Conservation (phyloP, 108 stramenopile genomes). For the Pseudonitzschia multistriata region DNA sequence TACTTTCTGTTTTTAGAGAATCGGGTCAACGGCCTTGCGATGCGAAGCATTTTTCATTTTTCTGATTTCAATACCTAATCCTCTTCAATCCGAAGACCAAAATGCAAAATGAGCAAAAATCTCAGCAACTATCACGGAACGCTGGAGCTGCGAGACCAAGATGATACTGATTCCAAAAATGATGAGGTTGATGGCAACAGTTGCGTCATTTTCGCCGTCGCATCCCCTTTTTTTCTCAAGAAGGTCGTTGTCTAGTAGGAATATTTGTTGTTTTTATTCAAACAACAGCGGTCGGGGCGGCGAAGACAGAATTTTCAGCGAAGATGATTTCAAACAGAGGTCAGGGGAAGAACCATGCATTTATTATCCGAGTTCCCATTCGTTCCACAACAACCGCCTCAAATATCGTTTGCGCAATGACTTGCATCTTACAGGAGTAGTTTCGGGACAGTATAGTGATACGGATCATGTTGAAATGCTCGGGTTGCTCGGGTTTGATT, state of each 20-base stretch:
- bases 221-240: background rate
- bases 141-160: background rate
- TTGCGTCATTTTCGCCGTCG: background rate
- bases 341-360: background rate
- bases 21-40: too few relatives aligned
- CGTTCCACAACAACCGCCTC: slow-evolving; percentile 17
- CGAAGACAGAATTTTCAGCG: background rate
- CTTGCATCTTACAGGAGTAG: slow-evolving; percentile 29
- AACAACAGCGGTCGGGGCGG: background rate
- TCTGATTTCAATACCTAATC: background rate
- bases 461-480: slow-evolving; percentile 42
- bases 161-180: background rate
- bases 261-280: slow-evolving; percentile 1
- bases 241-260: background rate
- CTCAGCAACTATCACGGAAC: background rate
- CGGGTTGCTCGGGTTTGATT: slow-evolving; percentile 39
- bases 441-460: slow-evolving; percentile 39
- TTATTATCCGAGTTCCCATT: slow-evolving; percentile 24
- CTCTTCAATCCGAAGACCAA: background rate
- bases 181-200: background rate
- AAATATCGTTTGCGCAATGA: slow-evolving; percentile 22
- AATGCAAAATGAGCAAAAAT: background rate
- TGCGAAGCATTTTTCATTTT: background rate
- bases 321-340: background rate
- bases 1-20: too few relatives aligned